A percentile compares a stretch with the other conserved stretches of the same genome.
Evolutionary conservation across 495 filamentous ascomycete genomes (phyloP).

Genomic region (Platismatia glauca): DNA sequence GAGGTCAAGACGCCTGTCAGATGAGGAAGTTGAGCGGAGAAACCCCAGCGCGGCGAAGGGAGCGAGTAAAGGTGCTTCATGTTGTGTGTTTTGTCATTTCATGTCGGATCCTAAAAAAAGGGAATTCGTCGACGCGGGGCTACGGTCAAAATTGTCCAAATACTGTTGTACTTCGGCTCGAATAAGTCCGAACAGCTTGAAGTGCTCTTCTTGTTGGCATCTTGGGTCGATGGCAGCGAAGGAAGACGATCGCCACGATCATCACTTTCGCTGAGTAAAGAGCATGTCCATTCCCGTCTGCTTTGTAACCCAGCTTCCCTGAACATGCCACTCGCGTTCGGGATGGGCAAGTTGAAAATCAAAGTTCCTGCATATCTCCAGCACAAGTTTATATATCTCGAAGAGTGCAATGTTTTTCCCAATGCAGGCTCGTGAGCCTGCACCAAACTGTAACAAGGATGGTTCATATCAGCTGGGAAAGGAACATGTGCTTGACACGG

Average conservation of each 20-base stretch:
- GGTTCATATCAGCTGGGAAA: background rate
- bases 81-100: too few relatives aligned
- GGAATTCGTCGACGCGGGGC: too few relatives aligned
- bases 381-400: conserved; percentile 1
- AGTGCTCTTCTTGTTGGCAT: too few relatives aligned
- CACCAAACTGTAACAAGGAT: conserved; percentile 2
- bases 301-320: conserved; percentile 10
- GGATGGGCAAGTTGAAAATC: background rate
- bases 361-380: conserved; percentile 5
- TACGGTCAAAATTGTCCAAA: too few relatives aligned
- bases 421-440: conserved; percentile 7
- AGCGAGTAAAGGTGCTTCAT: too few relatives aligned
- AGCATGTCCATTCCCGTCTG: conserved; percentile 13
- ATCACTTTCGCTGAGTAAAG: background rate
- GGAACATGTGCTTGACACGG: background rate
- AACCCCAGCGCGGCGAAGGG: too few relatives aligned
- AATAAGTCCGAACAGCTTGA: too few relatives aligned
- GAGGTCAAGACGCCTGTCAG: too few relatives aligned
- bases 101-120: too few relatives aligned
- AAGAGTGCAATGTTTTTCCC: conserved; percentile 5
- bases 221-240: too few relatives aligned
- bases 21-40: too few relatives aligned
- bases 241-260: background rate
- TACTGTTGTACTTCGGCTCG: too few relatives aligned
- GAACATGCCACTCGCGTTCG: background rate